Evolutionary conservation across 2,329 filamentous ascomycete genomes (phyloP), one percentile per base, ranked within the genome.

Genomic region (Ophiocordyceps camponoti-saundersi): DNA sequence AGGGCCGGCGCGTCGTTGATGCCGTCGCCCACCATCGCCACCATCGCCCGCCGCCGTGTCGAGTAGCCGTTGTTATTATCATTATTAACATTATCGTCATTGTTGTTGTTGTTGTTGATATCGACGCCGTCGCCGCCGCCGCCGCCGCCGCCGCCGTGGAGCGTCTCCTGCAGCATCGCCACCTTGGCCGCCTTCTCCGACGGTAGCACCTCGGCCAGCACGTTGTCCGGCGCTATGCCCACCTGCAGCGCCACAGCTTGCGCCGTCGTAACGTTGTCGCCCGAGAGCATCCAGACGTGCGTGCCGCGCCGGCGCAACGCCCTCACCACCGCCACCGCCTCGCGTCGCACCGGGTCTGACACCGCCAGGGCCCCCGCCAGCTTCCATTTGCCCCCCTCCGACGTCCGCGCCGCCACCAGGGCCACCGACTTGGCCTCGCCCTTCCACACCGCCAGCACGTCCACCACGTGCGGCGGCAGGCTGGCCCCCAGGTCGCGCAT

Each of bases 1-100:
- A 94, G 75, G 7, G 87, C 87, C 0, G 87, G 86, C 0, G 85
- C 80, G 65, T 94, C 87, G 62, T 94, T 94, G 65, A 92, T 87
- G 53, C 87, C 87, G 59, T 93, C 87, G 48, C 87, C 87, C 6
- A 92, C 81, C 77, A 94, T 93, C 54, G 84, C 87, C 6, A 94
- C 75, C 46, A 65, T 70, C 10, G 71, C 70, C 5, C 73, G n/a
- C 69, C 7, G 61, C 61, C 1, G 54, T 8, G 23, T 54, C 8
- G 57, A 53, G 36, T 61, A 56, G 15, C 51, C 52, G 47, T 48
- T 26, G 23, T 26, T 26, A 8, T 26, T 26, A 8, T 26, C 8
- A 8, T 26, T 26, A 4, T 26, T 8, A 8, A 5, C 23, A 8
- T 26, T 8, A 8, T 26, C 23, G 23, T 36, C 32, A 42, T 22